Conservation (phyloP, 2,329 filamentous ascomycete species). For the Pestalotiopsis sp. region DNA sequence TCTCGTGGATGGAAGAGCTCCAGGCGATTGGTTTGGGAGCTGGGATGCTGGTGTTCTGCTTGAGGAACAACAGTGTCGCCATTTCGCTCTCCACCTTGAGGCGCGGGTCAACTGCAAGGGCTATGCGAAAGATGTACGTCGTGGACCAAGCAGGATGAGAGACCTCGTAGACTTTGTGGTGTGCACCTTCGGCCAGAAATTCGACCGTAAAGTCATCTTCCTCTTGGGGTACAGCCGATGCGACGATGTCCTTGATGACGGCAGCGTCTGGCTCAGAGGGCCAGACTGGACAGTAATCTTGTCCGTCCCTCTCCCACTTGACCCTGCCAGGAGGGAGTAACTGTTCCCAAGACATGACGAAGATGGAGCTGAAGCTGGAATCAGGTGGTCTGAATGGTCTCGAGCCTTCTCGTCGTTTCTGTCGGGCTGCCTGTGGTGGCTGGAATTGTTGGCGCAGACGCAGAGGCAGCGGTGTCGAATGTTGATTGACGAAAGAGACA, state of each 20-base stretch:
- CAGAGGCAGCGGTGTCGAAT: too few relatives aligned
- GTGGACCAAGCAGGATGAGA: not conserved
- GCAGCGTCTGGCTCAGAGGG: slow-evolving; percentile 7
- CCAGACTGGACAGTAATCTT: slow-evolving; percentile 1
- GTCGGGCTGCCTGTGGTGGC: too few relatives aligned
- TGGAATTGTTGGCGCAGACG: too few relatives aligned
- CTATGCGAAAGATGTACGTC: slow-evolving; percentile 7
- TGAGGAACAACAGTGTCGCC: not conserved
- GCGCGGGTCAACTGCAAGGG: slow-evolving; percentile 7
- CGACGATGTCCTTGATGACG: not conserved
- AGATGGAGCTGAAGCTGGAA: not conserved
- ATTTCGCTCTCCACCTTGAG: slow-evolving; percentile 11
- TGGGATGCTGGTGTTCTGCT: slow-evolving; percentile 1
- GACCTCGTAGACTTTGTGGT: slow-evolving; percentile 10
- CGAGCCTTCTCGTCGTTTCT: too few relatives aligned
- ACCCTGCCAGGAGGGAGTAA: slow-evolving; percentile 1
- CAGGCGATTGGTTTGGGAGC: slow-evolving; percentile 10
- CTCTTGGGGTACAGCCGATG: not conserved
- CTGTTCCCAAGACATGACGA: not conserved
- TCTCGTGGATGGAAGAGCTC: not conserved
- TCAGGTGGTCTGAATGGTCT: too few relatives aligned
- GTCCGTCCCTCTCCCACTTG: not conserved
- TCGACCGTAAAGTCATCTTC: not conserved
- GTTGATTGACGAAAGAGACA: too few relatives aligned
- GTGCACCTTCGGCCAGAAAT: not conserved